These are phyloP conservation scores for Monosporascus ibericus DNA, from an alignment of 2,329 filamentous ascomycete genomes.

Conservation along the genomic window DNA sequence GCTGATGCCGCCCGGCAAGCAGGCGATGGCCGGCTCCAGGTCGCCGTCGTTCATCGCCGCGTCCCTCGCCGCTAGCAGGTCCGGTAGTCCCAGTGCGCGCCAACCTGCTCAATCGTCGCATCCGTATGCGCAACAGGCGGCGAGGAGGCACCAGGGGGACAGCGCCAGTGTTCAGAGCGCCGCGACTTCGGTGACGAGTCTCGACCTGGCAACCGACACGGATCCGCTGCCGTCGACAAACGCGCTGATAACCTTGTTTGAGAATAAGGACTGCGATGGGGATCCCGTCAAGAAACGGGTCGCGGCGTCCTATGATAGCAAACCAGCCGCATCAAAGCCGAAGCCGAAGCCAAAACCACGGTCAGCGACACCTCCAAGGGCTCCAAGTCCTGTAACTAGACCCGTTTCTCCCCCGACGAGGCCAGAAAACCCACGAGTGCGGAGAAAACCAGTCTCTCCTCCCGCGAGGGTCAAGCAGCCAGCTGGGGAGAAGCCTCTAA, in stretches of 20 bases:
- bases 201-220: slow-evolving; percentile 41
- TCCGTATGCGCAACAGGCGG: slow-evolving; percentile 14
- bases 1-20: slow-evolving; percentile 12
- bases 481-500: slow-evolving; percentile 1
- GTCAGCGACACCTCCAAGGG: slow-evolving; percentile 26
- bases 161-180: slow-evolving; percentile 26
- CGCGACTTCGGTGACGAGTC: slow-evolving; percentile 21
- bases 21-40: slow-evolving; percentile 30
- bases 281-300: slow-evolving; percentile 27
- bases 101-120: slow-evolving; percentile 16
- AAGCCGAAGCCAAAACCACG: slow-evolving; percentile 15
- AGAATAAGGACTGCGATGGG: slow-evolving; percentile 36
- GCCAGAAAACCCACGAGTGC: slow-evolving; percentile 12
- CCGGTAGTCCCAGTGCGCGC: slow-evolving; percentile 45
- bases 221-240: slow-evolving; percentile 56
- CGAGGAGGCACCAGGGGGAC: slow-evolving; percentile 16
- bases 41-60: slow-evolving; percentile 58
- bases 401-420: slow-evolving; percentile 17
- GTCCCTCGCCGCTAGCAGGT: slow-evolving; percentile 55
- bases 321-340: neutral
- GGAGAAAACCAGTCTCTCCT: slow-evolving; percentile 13
- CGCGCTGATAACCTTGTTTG: slow-evolving; percentile 64
- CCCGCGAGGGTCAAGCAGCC: slow-evolving; percentile 3
- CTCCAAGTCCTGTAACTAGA: slow-evolving; percentile 19
- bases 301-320: slow-evolving; percentile 7